A percentile compares a stretch with the other conserved stretches of the same genome.
Conservation (phyloP, 2,329 filamentous ascomycete species). For the Fusarium musae region DNA sequence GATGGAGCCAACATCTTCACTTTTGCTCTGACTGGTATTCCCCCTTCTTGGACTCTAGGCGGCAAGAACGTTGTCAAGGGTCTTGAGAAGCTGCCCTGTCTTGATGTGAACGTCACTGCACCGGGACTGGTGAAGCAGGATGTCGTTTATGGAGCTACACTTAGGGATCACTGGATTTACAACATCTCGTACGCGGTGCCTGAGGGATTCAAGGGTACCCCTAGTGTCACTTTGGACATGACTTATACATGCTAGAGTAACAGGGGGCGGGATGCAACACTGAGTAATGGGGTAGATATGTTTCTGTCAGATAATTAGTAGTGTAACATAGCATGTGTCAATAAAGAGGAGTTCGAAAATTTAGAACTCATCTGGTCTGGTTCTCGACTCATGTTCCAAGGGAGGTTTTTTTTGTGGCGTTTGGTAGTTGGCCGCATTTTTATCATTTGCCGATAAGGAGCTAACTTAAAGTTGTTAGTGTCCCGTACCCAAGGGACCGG, state of each 20-base stretch:
- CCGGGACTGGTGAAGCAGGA: slow-evolving; percentile 15
- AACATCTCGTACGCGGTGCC: slow-evolving; percentile 60
- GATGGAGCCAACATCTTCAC: slow-evolving; percentile 13
- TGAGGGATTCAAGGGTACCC: slow-evolving; percentile 51
- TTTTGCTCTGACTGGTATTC: slow-evolving; percentile 11
- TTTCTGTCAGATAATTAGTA: background rate
- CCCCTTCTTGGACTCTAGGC: slow-evolving; percentile 16
- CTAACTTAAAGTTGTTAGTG: background rate
- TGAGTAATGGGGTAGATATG: background rate
- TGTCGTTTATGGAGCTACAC: slow-evolving; percentile 51
- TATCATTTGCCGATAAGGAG: background rate
- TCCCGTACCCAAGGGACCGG: accelerated
- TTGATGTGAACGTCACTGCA: slow-evolving; percentile 8
- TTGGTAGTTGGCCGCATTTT: background rate
- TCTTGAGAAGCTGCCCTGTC: slow-evolving; percentile 1
- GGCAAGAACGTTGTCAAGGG: slow-evolving; percentile 8
- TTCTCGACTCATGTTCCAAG: background rate
- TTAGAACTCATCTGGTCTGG: background rate
- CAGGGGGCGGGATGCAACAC: background rate
- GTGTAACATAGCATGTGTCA: background rate
- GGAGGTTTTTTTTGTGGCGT: background rate
- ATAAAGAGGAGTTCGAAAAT: background rate
- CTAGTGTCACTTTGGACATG: slow-evolving; percentile 50
- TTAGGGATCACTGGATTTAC: slow-evolving; percentile 57
- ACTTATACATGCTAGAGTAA: slow-evolving; percentile 43